Conservation (phyloP, 2,329 filamentous ascomycete species). For the Hypoxylon sp. region DNA sequence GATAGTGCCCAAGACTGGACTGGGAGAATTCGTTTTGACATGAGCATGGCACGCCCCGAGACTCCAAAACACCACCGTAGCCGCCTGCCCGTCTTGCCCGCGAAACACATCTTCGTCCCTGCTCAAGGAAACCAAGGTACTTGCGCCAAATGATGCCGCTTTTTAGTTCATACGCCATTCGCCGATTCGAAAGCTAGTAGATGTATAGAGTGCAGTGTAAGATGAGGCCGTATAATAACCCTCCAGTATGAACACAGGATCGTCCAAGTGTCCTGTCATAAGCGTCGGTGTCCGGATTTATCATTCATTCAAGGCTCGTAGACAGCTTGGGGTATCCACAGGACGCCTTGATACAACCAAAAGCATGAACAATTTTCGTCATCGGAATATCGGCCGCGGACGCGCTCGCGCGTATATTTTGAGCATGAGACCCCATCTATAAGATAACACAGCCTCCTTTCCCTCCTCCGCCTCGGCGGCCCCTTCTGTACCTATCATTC, state of each 20-base stretch:
- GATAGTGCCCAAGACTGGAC: slow-evolving; percentile 37
- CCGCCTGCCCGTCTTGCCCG: slow-evolving; percentile 49
- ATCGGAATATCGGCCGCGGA: slow-evolving; percentile 46
- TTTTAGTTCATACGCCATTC: slow-evolving; percentile 61
- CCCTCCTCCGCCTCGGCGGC: slow-evolving; percentile 51
- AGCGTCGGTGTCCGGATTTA: slow-evolving; percentile 38
- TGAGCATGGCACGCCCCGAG: slow-evolving; percentile 46
- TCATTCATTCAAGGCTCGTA: slow-evolving; percentile 23
- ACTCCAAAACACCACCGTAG: slow-evolving; percentile 54
- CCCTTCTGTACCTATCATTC: slow-evolving; percentile 49
- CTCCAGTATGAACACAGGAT: slow-evolving; percentile 49
- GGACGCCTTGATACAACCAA: slow-evolving; percentile 36
- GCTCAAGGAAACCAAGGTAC: slow-evolving; percentile 50
- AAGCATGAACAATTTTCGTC: slow-evolving; percentile 46
- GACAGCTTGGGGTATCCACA: slow-evolving; percentile 15
- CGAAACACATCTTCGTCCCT: slow-evolving; percentile 50
- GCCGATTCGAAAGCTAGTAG: slow-evolving; percentile 56
- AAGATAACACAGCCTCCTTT: slow-evolving; percentile 59
- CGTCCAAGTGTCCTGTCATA: slow-evolving; percentile 34
- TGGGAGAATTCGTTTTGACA: slow-evolving; percentile 45
- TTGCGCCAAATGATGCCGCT: slow-evolving; percentile 55
- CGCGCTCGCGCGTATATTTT: slow-evolving; percentile 43
- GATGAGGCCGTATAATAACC: slow-evolving; percentile 48
- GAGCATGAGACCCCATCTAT: slow-evolving; percentile 52
- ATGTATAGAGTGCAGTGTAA: slow-evolving; percentile 52